Evolutionary conservation across 192 early-diverging fungal species (phyloP).

Genomic region (Linnemannia schmuckeri): DNA sequence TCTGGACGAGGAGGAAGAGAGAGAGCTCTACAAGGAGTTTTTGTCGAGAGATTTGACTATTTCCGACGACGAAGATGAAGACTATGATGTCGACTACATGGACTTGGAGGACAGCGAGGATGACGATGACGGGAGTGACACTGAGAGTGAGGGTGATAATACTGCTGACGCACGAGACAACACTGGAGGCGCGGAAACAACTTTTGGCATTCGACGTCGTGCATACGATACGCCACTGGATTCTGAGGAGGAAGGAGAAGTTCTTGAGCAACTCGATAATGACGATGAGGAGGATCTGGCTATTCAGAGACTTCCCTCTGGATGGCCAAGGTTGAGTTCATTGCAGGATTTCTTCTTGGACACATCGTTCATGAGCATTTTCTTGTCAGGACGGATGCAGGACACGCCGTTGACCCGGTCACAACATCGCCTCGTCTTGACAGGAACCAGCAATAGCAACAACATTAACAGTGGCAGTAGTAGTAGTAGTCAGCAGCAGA

Average conservation of each 20-base stretch:
- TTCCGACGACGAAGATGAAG: conserved; percentile 41
- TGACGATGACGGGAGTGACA: background rate
- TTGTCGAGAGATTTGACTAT: conserved; percentile 31
- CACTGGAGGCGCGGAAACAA: background rate
- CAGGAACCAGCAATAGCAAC: conserved; percentile 3
- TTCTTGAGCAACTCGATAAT: background rate
- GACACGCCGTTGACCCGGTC: conserved; percentile 41
- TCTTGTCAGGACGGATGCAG: conserved; percentile 43
- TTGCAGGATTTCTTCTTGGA: conserved; percentile 52
- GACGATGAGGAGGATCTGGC: background rate
- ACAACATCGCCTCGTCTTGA: conserved; percentile 24
- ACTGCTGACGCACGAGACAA: background rate
- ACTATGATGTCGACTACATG: conserved; percentile 33
- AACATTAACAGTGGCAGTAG: background rate
- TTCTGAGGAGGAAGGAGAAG: conserved; percentile 2
- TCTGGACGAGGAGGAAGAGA: conserved; percentile 41
- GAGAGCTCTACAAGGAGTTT: conserved; percentile 43
- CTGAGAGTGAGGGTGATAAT: background rate
- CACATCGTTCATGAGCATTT: conserved; percentile 53
- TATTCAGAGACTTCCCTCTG: background rate
- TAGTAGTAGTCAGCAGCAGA: background rate
- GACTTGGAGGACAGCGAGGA: background rate
- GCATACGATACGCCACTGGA: background rate
- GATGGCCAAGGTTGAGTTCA: conserved; percentile 25
- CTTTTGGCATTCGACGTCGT: conserved; percentile 33